phyloP scores from a whole-genome alignment of 176 grass and related monocot genomes.

The Hyparrhenia diplandra region DNA sequence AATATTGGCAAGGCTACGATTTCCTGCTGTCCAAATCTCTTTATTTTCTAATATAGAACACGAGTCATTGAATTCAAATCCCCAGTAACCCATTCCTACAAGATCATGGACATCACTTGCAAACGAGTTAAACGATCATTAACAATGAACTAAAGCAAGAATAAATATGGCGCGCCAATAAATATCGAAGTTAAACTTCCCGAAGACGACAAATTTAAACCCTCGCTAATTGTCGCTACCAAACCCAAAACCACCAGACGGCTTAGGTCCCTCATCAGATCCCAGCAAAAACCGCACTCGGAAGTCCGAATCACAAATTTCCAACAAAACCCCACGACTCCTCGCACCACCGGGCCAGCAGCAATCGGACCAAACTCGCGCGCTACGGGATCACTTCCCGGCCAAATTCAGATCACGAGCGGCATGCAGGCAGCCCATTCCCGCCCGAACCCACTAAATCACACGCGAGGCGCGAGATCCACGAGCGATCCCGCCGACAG shows the following conservation, averaged over 20 bases:
- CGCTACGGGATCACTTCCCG: not conserved
- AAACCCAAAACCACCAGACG: not conserved
- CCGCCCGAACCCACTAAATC: slow-evolving; percentile 1
- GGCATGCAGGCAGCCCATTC: slow-evolving; percentile 18
- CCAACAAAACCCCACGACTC: not conserved
- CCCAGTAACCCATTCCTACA: not conserved
- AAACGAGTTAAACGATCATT: not conserved
- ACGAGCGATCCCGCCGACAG: not conserved
- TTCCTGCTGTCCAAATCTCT: not conserved
- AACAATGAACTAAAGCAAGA: not conserved
- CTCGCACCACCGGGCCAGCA: not conserved
- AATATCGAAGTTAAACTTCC: not conserved
- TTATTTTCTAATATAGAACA: not conserved
- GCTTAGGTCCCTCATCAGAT: slow-evolving; percentile 38
- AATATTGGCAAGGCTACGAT: not conserved
- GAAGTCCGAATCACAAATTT: not conserved
- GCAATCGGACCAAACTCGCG: not conserved
- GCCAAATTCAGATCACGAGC: slow-evolving; percentile 20
- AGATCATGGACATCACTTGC: not conserved
- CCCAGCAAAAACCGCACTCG: slow-evolving; percentile 11
- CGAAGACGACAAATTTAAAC: not conserved
- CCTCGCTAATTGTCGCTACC: not conserved
- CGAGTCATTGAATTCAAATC: not conserved
- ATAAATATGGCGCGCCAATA: no score
- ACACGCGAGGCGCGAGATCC: slow-evolving; percentile 17